phyloP scores from a whole-genome alignment of 2,329 filamentous ascomycete genomes.

The Scopulariopsis brevicaulis region DNA sequence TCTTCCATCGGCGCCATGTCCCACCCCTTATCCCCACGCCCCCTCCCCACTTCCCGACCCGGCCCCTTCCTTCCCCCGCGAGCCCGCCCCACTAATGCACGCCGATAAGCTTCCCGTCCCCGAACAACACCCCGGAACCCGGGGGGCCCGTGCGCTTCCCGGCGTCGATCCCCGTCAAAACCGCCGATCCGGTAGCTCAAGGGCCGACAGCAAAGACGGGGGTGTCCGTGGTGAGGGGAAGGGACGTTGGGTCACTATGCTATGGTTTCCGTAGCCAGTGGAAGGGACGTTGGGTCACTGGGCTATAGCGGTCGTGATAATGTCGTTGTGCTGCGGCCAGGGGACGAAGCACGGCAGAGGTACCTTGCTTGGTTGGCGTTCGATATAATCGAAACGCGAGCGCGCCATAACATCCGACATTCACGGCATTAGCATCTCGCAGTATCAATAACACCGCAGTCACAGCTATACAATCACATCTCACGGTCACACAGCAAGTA shows the following conservation, averaged over 20 bases:
- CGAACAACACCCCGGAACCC: background rate
- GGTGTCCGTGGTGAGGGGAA: no score
- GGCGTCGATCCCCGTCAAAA: background rate
- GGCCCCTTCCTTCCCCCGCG: background rate
- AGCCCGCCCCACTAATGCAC: slow-evolving; percentile 3
- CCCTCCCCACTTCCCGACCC: background rate
- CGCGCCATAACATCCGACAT: no score
- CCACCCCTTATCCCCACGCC: background rate
- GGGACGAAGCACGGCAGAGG: no score
- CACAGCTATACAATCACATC: no score
- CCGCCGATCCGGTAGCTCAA: background rate
- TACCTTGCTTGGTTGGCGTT: no score
- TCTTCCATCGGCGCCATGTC: no score
- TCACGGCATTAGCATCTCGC: background rate
- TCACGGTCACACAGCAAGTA: background rate
- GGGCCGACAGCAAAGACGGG: background rate
- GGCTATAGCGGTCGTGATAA: no score
- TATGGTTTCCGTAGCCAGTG: no score
- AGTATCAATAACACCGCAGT: background rate
- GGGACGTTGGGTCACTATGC: no score
- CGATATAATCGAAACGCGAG: background rate
- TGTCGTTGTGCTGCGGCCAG: no score
- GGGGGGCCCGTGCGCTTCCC: background rate
- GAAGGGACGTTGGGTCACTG: no score
- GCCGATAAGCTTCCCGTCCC: slow-evolving; percentile 1